Conservation (phyloP, 257 asterid genomes). For the Paraleonurus japonicus region DNA sequence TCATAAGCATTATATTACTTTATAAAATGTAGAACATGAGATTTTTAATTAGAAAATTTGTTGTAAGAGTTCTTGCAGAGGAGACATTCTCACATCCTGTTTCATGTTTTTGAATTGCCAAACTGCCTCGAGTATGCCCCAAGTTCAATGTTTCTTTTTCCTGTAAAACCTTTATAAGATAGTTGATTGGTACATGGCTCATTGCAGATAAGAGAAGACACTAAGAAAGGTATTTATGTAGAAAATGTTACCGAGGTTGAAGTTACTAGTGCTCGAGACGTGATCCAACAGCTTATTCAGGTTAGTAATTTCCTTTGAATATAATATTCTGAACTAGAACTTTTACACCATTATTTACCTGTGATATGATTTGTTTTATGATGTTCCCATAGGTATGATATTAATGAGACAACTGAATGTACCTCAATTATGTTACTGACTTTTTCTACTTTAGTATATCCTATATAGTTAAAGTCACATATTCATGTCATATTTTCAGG, state of each 20-base stretch:
- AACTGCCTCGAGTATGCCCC: conserved; percentile 2
- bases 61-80: background rate
- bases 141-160: conserved; percentile 12
- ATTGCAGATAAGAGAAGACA: conserved; percentile 88
- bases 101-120: conserved; percentile 18
- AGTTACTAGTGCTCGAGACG: conserved; percentile 90
- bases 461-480: background rate
- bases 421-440: background rate
- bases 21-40: background rate
- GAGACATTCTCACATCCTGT: background rate
- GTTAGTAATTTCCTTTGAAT: conserved; percentile 38
- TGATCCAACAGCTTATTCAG: conserved; percentile 92
- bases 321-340: background rate
- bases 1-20: background rate
- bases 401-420: background rate
- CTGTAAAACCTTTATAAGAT: background rate
- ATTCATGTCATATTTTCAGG: conserved; percentile 50
- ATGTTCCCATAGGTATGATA: background rate
- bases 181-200: conserved; percentile 17
- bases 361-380: background rate
- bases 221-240: conserved; percentile 86
- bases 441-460: background rate
- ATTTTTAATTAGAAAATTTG: background rate
- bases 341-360: background rate
- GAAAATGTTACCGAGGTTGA: conserved; percentile 91